These are phyloP conservation scores for Termitomyces sp. DNA, from an alignment of 1,284 basidiomycete genomes.

Conservation along the genomic window DNA sequence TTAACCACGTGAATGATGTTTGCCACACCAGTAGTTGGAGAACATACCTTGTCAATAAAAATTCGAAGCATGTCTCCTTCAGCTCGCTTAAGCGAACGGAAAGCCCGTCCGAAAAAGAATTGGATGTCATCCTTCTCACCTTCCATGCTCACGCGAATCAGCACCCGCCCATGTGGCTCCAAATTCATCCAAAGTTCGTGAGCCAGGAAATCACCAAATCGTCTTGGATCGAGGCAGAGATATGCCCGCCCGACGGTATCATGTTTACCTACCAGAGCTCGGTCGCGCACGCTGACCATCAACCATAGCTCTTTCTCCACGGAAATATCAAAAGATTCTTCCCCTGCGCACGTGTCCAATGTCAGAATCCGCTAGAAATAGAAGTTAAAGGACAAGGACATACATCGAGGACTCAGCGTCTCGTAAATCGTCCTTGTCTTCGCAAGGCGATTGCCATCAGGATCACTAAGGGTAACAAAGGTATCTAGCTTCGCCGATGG, in stretches of 20 bases:
- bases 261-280: conserved; percentile 85
- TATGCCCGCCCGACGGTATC: conserved; percentile 91
- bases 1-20: conserved; percentile 1
- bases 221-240: conserved; percentile 85
- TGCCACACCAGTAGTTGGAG: background rate
- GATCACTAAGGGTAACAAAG: conserved; percentile 93
- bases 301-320: conserved; percentile 90
- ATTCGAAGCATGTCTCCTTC: conserved; percentile 96
- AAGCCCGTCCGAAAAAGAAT: conserved; percentile 96
- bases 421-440: conserved; percentile 98
- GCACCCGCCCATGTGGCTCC: conserved; percentile 82
- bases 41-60: conserved; percentile 92
- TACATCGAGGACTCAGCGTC: conserved; percentile 83
- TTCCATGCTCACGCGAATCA: conserved; percentile 95
- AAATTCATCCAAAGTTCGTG: conserved; percentile 93
- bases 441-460: conserved; percentile 83
- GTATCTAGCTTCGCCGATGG: conserved; percentile 77
- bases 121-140: conserved; percentile 97
- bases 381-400: conserved; percentile 24
- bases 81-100: conserved; percentile 89
- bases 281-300: conserved; percentile 92
- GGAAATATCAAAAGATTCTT: conserved; percentile 94
- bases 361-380: conserved; percentile 1
- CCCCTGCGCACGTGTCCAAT: conserved; percentile 52
- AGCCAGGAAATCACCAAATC: conserved; percentile 85